phyloP scores from a whole-genome alignment of 2,329 filamentous ascomycete species.

The Mycocentrospora acerina region DNA sequence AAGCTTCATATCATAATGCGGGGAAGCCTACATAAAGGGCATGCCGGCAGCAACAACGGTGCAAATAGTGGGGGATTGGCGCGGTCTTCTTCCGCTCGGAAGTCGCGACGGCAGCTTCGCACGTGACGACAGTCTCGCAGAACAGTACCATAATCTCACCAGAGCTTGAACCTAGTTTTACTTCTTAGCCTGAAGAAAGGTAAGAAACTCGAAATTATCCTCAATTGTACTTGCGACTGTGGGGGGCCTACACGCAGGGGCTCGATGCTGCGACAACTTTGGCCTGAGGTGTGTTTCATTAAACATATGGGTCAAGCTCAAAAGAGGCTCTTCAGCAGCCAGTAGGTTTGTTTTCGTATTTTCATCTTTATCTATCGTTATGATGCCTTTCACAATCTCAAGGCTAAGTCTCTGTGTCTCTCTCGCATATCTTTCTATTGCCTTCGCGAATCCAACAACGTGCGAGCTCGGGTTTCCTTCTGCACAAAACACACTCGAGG shows the following conservation, averaged over 20 bases:
- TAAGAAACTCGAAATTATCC: too few species aligned
- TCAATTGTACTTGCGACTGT: too few species aligned
- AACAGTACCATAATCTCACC: too few species aligned
- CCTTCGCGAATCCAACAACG: slow-evolving; percentile 8
- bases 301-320: background rate
- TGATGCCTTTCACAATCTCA: background rate
- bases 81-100: too few species aligned
- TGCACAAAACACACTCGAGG: slow-evolving; percentile 4
- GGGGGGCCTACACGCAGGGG: background rate
- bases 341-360: too few species aligned
- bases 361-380: background rate
- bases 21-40: slow-evolving; percentile 4
- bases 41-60: too few species aligned
- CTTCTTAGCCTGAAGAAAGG: too few species aligned
- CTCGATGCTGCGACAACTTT: slow-evolving; percentile 9
- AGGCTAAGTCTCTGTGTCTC: background rate
- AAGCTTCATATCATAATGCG: slow-evolving; percentile 3
- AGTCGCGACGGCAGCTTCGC: too few species aligned
- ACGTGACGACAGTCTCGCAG: too few species aligned
- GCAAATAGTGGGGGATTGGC: too few species aligned
- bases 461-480: slow-evolving; percentile 12
- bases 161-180: too few species aligned
- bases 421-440: slow-evolving; percentile 1
- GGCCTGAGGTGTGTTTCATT: slow-evolving; percentile 20
- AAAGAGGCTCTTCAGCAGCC: background rate